phyloP scores from a whole-genome alignment of 768 basidiomycete species.

The Suillus luteus region DNA sequence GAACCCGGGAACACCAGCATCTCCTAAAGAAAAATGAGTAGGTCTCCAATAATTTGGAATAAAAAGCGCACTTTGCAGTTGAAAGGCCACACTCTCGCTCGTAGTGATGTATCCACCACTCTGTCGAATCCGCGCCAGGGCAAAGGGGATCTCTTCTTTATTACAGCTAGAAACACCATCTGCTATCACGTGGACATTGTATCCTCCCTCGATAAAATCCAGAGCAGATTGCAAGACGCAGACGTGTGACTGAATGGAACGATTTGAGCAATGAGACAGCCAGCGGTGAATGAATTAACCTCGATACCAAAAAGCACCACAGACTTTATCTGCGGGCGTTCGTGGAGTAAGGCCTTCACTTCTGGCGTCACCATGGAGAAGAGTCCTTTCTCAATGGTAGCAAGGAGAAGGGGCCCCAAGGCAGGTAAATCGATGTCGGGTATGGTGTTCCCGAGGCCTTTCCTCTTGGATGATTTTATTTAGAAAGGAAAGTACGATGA shows the following conservation, averaged over 20 bases:
- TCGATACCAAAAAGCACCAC: conserved; percentile 88
- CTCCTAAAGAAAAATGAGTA: conserved; percentile 42
- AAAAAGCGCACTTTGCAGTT: conserved; percentile 59
- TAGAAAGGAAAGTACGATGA: not conserved
- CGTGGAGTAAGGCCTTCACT: conserved; percentile 51
- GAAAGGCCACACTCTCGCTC: conserved; percentile 80
- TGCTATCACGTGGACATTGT: conserved; percentile 69
- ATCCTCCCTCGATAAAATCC: conserved; percentile 54
- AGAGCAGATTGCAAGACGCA: conserved; percentile 86
- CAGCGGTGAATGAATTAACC: conserved; percentile 43
- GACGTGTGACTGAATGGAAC: conserved; percentile 69
- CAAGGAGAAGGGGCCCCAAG: conserved; percentile 59
- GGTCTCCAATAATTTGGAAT: conserved; percentile 14
- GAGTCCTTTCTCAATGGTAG: conserved; percentile 70
- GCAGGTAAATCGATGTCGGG: conserved; percentile 58
- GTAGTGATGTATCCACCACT: conserved; percentile 80
- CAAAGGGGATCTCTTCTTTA: conserved; percentile 75
- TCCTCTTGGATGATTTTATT: conserved; percentile 6
- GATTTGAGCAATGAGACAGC: conserved; percentile 3
- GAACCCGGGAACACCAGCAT: conserved; percentile 65
- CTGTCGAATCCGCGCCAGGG: conserved; percentile 66
- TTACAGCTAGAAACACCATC: conserved; percentile 87
- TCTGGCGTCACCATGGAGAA: conserved; percentile 87
- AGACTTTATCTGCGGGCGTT: conserved; percentile 50
- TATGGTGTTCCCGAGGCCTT: conserved; percentile 71